Conservation (phyloP, 2,329 filamentous ascomycete species). For the Epichloe sibirici region DNA sequence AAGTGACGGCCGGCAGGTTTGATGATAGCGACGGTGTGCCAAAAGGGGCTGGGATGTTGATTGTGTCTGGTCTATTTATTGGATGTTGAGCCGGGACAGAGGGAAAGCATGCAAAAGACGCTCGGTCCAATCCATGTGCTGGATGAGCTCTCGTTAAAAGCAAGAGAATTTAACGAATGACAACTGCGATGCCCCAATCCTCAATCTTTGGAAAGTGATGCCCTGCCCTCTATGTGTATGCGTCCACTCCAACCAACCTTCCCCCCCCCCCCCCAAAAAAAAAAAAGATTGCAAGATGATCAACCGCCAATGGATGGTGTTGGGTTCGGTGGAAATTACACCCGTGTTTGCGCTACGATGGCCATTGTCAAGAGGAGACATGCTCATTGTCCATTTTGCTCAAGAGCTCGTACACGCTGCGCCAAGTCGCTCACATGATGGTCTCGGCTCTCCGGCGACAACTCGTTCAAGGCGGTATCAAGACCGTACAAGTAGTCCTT, state of each 20-base stretch:
- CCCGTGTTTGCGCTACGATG: background rate
- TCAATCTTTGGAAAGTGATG: background rate
- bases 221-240: background rate
- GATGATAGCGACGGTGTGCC: slow-evolving; percentile 9
- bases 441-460: slow-evolving; percentile 70
- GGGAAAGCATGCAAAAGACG: background rate
- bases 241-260: background rate
- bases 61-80: slow-evolving; percentile 2
- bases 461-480: slow-evolving; percentile 57
- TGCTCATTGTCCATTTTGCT: slow-evolving; percentile 9
- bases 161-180: background rate
- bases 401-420: slow-evolving; percentile 52
- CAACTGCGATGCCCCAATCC: background rate
- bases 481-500: slow-evolving; percentile 78
- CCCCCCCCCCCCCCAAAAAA: no score
- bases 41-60: slow-evolving; percentile 5
- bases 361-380: background rate
- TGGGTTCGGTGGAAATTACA: background rate
- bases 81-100: background rate
- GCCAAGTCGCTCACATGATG: slow-evolving; percentile 77
- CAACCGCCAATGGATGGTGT: background rate
- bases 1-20: slow-evolving; percentile 7
- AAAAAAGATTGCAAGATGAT: background rate
- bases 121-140: background rate
- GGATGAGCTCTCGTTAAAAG: background rate